Evolutionary conservation across 768 basidiomycete genomes (phyloP).

Genomic region (Pulveroboletus sp.): DNA sequence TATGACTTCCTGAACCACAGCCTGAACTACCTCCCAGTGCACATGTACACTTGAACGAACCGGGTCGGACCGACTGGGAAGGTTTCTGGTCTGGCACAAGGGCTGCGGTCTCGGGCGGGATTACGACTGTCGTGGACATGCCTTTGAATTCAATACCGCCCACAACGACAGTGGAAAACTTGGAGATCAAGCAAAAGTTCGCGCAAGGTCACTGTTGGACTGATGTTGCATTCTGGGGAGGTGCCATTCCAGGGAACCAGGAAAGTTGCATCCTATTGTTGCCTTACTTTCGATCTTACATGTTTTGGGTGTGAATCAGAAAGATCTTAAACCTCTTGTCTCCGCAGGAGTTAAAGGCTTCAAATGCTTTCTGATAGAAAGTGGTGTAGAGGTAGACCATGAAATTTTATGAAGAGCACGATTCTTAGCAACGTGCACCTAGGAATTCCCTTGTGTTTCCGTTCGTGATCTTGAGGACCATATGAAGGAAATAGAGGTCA

Average conservation of each 20-base stretch:
- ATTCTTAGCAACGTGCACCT: slow-evolving; percentile 4
- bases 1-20: neutral
- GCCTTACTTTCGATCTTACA: neutral
- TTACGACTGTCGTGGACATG: slow-evolving; percentile 98
- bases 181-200: slow-evolving; percentile 66
- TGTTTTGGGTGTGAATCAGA: slow-evolving; percentile 37
- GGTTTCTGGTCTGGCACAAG: slow-evolving; percentile 89
- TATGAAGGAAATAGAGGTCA: slow-evolving; percentile 74
- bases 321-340: slow-evolving; percentile 72
- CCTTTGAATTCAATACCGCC: slow-evolving; percentile 97
- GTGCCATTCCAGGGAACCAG: slow-evolving; percentile 90
- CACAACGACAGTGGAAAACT: slow-evolving; percentile 80
- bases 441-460: slow-evolving; percentile 92
- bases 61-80: slow-evolving; percentile 92
- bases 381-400: slow-evolving; percentile 81
- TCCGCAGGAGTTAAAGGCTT: slow-evolving; percentile 87
- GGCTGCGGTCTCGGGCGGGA: slow-evolving; percentile 89
- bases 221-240: slow-evolving; percentile 83
- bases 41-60: slow-evolving; percentile 93
- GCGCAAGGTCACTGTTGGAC: slow-evolving; percentile 70
- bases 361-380: slow-evolving; percentile 95
- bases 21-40: slow-evolving; percentile 45
- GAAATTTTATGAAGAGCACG: neutral
- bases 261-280: slow-evolving; percentile 33
- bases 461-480: slow-evolving; percentile 66